Evolutionary conservation across 1,284 basidiomycete genomes (phyloP).

Genomic region (Athelia psychrophila): DNA sequence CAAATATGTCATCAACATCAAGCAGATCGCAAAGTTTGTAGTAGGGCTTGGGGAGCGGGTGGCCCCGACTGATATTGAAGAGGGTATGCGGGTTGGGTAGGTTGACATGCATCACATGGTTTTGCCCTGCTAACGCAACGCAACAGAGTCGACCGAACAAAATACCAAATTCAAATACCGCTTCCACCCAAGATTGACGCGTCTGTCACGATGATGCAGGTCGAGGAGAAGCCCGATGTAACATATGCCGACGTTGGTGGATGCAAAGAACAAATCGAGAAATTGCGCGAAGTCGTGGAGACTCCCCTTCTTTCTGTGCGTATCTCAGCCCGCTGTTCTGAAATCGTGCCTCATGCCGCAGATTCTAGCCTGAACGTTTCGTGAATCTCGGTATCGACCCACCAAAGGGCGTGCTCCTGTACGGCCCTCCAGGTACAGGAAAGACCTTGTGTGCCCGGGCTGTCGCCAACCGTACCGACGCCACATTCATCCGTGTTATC

Average conservation of each 20-base stretch:
- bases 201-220: constrained; percentile 99
- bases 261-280: constrained; percentile 99
- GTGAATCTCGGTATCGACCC: constrained; percentile 99
- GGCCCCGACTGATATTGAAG: constrained; percentile 97
- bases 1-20: constrained; percentile 99
- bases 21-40: constrained; percentile 99
- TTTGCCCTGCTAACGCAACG: constrained; percentile 5
- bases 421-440: constrained; percentile 96
- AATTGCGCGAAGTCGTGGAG: constrained; percentile 97
- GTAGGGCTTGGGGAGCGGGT: constrained; percentile 96
- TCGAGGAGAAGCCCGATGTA: constrained; percentile 98
- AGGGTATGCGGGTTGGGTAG: constrained; percentile 99
- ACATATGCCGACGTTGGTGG: constrained; percentile 98
- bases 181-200: constrained; percentile 99
- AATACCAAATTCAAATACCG: constrained; percentile 99
- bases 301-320: constrained; percentile 91
- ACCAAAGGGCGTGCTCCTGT: constrained; percentile 96
- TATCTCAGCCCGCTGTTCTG: constrained; percentile 12
- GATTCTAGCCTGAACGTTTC: constrained; percentile 87
- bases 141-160: constrained; percentile 82
- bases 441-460: constrained; percentile 99
- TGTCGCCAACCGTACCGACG: constrained; percentile 98
- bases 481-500: constrained; percentile 99
- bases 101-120: constrained; percentile 10
- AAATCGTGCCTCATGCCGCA: constrained; percentile 11